A percentile compares a stretch with the other conserved stretches of the same genome.
phyloP scores from a whole-genome alignment of 2,329 filamentous ascomycete species.

The Colletotrichum camelliae region DNA sequence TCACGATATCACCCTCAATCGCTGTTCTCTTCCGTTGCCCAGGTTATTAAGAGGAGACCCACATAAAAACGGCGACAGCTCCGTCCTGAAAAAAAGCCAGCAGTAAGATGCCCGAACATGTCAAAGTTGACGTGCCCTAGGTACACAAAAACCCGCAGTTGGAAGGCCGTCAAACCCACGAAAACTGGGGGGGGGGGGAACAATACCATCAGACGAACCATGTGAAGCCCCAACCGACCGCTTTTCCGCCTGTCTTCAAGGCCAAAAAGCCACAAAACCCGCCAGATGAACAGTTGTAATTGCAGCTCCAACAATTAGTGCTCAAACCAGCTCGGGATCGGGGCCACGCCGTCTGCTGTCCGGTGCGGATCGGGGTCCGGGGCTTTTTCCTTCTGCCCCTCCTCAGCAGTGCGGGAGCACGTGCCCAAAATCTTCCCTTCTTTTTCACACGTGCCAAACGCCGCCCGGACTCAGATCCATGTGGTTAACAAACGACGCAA shows the following conservation, averaged over 20 bases:
- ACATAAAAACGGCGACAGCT: background rate
- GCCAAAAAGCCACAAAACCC: background rate
- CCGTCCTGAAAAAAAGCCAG: background rate
- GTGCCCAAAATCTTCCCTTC: background rate
- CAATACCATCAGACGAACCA: background rate
- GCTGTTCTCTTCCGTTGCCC: background rate
- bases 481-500: background rate
- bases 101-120: background rate
- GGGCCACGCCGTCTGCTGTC: background rate
- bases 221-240: background rate
- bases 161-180: background rate
- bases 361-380: background rate
- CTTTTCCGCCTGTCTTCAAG: background rate
- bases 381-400: background rate
- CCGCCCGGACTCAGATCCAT: background rate
- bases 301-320: background rate
- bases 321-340: background rate
- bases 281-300: background rate
- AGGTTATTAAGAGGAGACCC: background rate
- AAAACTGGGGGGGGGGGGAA: background rate
- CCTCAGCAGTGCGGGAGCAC: background rate
- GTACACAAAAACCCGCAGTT: background rate
- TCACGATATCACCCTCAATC: background rate
- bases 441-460: conserved; percentile 12
- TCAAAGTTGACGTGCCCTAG: background rate